Base-by-base conservation (phyloP, 768 basidiomycete genomes). In the Mycena amicta region DNA sequence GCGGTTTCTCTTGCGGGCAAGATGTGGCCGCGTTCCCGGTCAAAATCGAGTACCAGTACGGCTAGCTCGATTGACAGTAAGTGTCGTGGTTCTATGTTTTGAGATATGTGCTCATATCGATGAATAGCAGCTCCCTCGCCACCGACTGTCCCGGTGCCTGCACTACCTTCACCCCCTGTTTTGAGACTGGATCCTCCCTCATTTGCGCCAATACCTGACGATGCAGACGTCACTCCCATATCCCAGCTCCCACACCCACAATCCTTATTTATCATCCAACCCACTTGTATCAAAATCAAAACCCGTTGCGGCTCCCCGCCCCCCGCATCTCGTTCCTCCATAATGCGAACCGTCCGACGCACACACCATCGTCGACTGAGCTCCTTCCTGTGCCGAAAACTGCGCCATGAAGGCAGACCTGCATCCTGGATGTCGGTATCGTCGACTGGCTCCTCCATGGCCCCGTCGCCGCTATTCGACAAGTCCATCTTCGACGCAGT, bases 401-500 rank as follows among this genome's bases (percentile, higher is more conserved):
- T 25, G 56, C 47, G 15, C 56, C 56, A 23, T n/a, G 53, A 55
- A 56, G 52, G 66, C 3, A 74, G 79, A 12, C 78, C 79, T 0
- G 60, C 69, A 3, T 83, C 85, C 2, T 82, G 80, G 79, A 70
- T 76, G 56, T 85, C 82, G 3, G 70, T 74, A 20, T 73, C 77
- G 8, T 71, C 80, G 28, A 55, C 73, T 18, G 68, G 77, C 33
- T 75, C 78, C 2, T 76, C 56, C 43, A 25, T 45, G 20, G 73
- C 68, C 59, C 73, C 75, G 61, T 83, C 76, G 60, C 83, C 73
- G 50, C 64, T 79, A 25, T 80, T 90, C 41, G 86, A 87, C 66
- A 74, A 76, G 59, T 82, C 82, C 12, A 71, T 89, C 23, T 88
- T 86, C 62, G 88, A 90, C 57, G 81, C 87, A 5, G n/a, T 90